A percentile compares a stretch with the other conserved stretches of the same genome.
Conservation (phyloP, 1,284 basidiomycete species). For the Leccinum pachyderme region DNA sequence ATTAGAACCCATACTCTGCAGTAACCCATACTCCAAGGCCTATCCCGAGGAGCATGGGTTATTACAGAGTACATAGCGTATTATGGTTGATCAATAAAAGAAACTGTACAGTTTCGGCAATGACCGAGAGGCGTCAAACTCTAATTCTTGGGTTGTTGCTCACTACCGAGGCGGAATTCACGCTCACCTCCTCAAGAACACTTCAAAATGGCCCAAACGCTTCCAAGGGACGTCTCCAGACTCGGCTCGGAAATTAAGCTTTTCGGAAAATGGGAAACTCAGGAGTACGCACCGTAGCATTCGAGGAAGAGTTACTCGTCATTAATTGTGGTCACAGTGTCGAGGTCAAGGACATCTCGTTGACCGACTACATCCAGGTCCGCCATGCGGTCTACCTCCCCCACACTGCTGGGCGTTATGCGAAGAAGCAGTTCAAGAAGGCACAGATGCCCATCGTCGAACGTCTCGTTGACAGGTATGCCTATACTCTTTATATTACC, state of each 20-base stretch:
- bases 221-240: conserved; percentile 83
- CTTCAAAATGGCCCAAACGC: conserved; percentile 63
- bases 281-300: conserved; percentile 66
- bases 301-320: conserved; percentile 5
- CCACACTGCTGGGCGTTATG: conserved; percentile 99
- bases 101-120: conserved; percentile 34
- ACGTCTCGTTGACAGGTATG: conserved; percentile 95
- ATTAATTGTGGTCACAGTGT: conserved; percentile 54
- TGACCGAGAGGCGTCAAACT: conserved; percentile 25
- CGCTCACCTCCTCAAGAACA: conserved; percentile 18
- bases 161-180: conserved; percentile 9
- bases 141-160: conserved; percentile 16
- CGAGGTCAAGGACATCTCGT: conserved; percentile 98
- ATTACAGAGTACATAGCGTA: no score
- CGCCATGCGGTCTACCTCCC: conserved; percentile 97
- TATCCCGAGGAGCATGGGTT: no score
- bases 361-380: conserved; percentile 99
- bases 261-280: conserved; percentile 96
- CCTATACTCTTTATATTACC: neutral
- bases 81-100: neutral
- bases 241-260: conserved; percentile 89
- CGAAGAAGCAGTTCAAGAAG: conserved; percentile 99
- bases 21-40: no score
- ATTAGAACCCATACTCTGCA: no score
- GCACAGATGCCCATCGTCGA: conserved; percentile 99